These are phyloP conservation scores for Venturia asperata DNA, from an alignment of 2,329 filamentous ascomycete genomes.

Conservation along the genomic window DNA sequence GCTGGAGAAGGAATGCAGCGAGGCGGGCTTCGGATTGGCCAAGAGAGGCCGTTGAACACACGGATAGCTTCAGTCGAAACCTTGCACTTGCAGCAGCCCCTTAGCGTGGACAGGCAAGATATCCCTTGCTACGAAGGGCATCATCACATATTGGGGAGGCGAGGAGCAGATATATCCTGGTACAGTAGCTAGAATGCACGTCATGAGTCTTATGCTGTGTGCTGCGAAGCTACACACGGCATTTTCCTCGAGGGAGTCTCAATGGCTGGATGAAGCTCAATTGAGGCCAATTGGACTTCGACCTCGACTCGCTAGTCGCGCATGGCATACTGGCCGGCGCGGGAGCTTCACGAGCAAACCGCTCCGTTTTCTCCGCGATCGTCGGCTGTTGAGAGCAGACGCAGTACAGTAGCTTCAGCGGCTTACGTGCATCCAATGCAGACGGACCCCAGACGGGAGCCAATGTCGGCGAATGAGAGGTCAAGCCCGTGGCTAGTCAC, in stretches of 20 bases:
- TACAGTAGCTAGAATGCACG: neutral
- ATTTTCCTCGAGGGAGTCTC: neutral
- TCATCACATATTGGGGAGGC: neutral
- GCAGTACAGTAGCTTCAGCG: neutral
- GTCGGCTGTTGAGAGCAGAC: neutral
- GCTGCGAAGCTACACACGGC: neutral
- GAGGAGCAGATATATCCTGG: neutral
- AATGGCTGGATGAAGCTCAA: neutral
- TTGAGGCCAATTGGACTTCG: neutral
- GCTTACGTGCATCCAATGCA: constrained; percentile 12
- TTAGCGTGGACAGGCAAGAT: neutral
- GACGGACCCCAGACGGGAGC: constrained; percentile 3
- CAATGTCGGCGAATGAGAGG: constrained; percentile 1
- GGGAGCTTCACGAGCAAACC: neutral
- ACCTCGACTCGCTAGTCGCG: neutral
- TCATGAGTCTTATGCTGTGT: neutral
- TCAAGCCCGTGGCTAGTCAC: neutral
- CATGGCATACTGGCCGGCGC: neutral
- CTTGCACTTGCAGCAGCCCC: neutral
- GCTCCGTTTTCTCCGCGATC: constrained; percentile 5
- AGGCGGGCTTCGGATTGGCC: neutral
- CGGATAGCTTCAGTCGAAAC: neutral
- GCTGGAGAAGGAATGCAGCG: neutral
- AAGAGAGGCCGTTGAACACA: constrained; percentile 1
- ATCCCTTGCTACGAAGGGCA: neutral